A percentile compares a stretch with the other conserved stretches of the same genome.
phyloP scores from a whole-genome alignment of 176 grass and related monocot genomes.

The Zizania latifolia region DNA sequence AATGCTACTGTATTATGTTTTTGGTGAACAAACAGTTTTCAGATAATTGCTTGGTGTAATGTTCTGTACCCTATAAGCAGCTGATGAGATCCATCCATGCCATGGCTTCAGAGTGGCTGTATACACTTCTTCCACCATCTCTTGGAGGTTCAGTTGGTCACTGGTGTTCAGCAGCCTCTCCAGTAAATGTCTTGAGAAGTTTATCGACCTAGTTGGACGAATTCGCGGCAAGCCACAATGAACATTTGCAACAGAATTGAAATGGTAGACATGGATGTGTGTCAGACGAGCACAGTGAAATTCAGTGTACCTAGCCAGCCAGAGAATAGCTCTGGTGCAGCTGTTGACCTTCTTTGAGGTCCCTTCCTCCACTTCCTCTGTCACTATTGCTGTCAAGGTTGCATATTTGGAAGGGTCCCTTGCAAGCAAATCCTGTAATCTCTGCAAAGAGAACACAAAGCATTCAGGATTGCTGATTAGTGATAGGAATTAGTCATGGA shows the following conservation, averaged over 20 bases:
- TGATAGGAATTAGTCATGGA: too few relatives aligned
- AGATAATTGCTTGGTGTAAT: not conserved
- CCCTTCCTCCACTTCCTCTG: conserved; percentile 47
- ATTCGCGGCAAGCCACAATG: too few relatives aligned
- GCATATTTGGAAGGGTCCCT: conserved; percentile 46
- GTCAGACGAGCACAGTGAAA: not conserved
- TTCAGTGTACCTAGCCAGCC: conserved; percentile 63
- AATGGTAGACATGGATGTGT: not conserved
- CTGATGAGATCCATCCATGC: conserved; percentile 82
- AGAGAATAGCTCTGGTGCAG: conserved; percentile 71
- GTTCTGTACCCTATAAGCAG: conserved; percentile 67
- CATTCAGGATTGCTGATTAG: not conserved
- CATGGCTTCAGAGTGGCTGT: conserved; percentile 54
- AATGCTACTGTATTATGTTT: not conserved
- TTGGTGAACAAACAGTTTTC: not conserved
- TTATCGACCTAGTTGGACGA: conserved; percentile 44
- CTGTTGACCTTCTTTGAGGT: conserved; percentile 59
- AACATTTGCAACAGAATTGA: not conserved
- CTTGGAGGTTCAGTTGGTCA: conserved; percentile 27
- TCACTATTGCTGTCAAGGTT: conserved; percentile 53
- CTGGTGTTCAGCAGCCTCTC: conserved; percentile 45
- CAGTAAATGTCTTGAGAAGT: conserved; percentile 58
- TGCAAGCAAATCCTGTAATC: conserved; percentile 51
- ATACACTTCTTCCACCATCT: conserved; percentile 74
- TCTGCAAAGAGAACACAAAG: conserved; percentile 29